Base-by-base conservation (phyloP, 352 stramenopile genomes). In the Phytopythium kandeliae region DNA sequence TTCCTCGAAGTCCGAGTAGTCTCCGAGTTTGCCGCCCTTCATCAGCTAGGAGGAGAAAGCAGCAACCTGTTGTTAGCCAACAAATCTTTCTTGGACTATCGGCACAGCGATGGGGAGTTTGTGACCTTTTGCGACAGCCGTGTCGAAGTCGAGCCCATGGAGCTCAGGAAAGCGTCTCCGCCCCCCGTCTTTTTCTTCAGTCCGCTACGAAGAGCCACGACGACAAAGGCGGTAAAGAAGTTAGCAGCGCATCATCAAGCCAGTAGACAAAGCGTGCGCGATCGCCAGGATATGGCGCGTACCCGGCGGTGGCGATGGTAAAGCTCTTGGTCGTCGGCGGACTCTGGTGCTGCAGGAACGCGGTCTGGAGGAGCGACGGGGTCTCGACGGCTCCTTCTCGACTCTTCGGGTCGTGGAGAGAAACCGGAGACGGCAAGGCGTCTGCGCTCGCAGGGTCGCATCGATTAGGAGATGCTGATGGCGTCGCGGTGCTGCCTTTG, bases 1-100 rank as follows among this genome's bases (percentile, higher is more conserved):
- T 38, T 89, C 78, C 42, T 92, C 75, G 48, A 90, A 90, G 58
- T 89, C 77, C 4, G 73, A 89, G 57, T 86, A 86, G 45, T 90
- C 82, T 49, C 70, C 66, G 58, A 90, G 83, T 51, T 80, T 89
- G 22, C 67, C 74, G 10, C 78, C 77, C n/a, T 79, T 76, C 41
- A 92, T 74, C 15, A 89, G 54, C 78, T 86, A 42, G 22, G 19
- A 45, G 21, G 9, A 54, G 16, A 31, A 15, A 3, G 64, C 26
- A 3, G 30, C 21, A 31, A 19, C n/a, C 30, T 3, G 2, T 35
- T 15, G 31, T 35, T 11, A 35, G 31, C 5, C 28, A 33, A 33
- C 5, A 33, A 33, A 5, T 11, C 28, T 5, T 10, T 10, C 5
- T 33, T 10, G 28, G 5, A 33, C 5, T 33, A 10, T 33, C 28